These are phyloP conservation scores for Misopates orontium DNA, from an alignment of 257 asterid species.

Conservation along the genomic window DNA sequence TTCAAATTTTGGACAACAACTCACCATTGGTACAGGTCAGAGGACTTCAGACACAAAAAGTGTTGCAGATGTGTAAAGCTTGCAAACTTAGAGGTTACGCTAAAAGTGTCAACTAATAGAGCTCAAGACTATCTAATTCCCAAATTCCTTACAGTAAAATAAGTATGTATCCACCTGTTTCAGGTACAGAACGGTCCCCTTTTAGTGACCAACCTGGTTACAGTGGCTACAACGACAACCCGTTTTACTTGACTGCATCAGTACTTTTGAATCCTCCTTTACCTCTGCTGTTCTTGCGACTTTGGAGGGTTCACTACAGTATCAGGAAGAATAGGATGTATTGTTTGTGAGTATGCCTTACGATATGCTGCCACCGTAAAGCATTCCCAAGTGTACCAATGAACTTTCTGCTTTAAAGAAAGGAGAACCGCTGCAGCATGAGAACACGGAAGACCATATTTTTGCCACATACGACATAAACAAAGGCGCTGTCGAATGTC, in stretches of 20 bases:
- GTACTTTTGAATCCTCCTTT: no score
- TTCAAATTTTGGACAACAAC: no score
- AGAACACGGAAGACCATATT: slow-evolving; percentile 61
- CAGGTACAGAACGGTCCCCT: slow-evolving; percentile 62
- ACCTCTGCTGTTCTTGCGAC: no score
- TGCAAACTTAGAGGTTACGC: not conserved
- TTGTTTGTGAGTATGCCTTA: slow-evolving; percentile 64
- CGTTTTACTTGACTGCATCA: slow-evolving; percentile 72
- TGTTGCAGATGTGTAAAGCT: no score
- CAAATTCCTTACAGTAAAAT: no score
- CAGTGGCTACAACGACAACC: slow-evolving; percentile 76
- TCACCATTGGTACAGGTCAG: no score
- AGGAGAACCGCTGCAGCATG: slow-evolving; percentile 73
- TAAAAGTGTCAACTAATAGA: not conserved
- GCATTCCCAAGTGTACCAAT: slow-evolving; percentile 62
- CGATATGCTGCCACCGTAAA: slow-evolving; percentile 62
- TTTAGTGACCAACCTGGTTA: no score
- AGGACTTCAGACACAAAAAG: no score
- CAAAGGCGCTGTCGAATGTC: slow-evolving; percentile 54
- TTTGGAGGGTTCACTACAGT: no score
- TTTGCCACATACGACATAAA: slow-evolving; percentile 63
- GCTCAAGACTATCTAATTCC: no score
- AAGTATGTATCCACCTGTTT: slow-evolving; percentile 31
- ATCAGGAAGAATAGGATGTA: slow-evolving; percentile 76
- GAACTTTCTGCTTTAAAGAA: slow-evolving; percentile 70